Conservation (phyloP, 2,329 filamentous ascomycete species). For the Teratosphaeria epicoccoides region DNA sequence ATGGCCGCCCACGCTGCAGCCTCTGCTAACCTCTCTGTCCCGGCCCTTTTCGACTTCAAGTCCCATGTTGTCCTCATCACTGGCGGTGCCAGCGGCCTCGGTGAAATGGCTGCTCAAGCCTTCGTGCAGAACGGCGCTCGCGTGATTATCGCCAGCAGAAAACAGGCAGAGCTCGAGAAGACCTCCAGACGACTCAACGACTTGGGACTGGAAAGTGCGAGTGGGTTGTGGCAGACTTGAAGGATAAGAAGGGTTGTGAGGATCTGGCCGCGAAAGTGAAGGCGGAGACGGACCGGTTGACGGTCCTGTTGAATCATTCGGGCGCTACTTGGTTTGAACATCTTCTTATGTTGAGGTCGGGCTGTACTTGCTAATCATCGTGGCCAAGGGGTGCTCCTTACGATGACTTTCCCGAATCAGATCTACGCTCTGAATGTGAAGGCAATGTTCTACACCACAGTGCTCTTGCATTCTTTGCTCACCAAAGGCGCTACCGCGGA, state of each 20-base stretch:
- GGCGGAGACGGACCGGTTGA: constrained; percentile 35
- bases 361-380: neutral
- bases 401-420: constrained; percentile 47
- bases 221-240: constrained; percentile 35
- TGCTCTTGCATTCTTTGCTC: constrained; percentile 35
- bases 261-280: constrained; percentile 33
- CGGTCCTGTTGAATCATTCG: constrained; percentile 38
- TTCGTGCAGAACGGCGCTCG: constrained; percentile 35
- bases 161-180: constrained; percentile 35
- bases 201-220: constrained; percentile 36
- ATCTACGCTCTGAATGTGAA: constrained; percentile 29
- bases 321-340: constrained; percentile 28
- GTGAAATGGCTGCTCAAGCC: constrained; percentile 38
- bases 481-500: constrained; percentile 31
- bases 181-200: constrained; percentile 33
- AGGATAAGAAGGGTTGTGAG: constrained; percentile 34
- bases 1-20: constrained; percentile 23
- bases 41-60: constrained; percentile 27
- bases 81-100: constrained; percentile 37
- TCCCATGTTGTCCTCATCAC: constrained; percentile 33
- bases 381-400: constrained; percentile 40
- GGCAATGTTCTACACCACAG: constrained; percentile 36
- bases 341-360: neutral
- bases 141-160: constrained; percentile 35
- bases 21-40: constrained; percentile 18